Percentiles rank a stretch among this genome's conserved stretches.
These are phyloP conservation scores for Parasitella parasitica DNA, from an alignment of 371 early-diverging fungal genomes.

Conservation along the genomic window DNA sequence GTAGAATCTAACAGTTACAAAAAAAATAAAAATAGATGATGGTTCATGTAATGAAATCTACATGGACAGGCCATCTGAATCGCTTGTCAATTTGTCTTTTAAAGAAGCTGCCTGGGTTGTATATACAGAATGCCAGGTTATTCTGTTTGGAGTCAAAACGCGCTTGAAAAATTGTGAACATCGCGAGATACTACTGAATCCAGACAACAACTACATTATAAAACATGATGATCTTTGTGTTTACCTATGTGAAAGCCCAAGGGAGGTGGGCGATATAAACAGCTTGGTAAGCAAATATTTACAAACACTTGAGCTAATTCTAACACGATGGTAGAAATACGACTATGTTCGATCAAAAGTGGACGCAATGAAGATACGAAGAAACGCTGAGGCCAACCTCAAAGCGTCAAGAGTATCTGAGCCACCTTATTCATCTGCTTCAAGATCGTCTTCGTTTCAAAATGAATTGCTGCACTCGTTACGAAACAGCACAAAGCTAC, in stretches of 20 bases:
- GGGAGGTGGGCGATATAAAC: conserved; percentile 51
- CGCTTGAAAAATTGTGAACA: conserved; percentile 17
- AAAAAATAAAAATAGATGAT: too few relatives aligned
- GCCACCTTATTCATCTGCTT: neutral
- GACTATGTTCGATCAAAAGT: conserved; percentile 4
- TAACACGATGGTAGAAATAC: neutral
- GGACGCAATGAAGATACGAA: neutral
- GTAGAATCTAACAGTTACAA: too few relatives aligned
- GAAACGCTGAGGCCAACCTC: neutral
- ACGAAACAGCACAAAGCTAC: neutral
- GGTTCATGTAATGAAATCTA: conserved; percentile 75
- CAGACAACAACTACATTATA: conserved; percentile 60
- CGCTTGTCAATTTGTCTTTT: conserved; percentile 62
- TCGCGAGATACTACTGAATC: conserved; percentile 62
- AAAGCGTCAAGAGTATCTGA: neutral
- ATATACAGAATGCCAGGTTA: conserved; percentile 71
- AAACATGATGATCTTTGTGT: conserved; percentile 55
- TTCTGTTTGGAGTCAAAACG: conserved; percentile 64
- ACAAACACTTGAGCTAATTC: too few relatives aligned
- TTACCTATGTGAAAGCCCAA: conserved; percentile 64
- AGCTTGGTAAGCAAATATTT: conserved; percentile 26
- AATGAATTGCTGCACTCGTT: neutral
- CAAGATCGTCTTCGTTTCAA: conserved; percentile 3
- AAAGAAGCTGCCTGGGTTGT: conserved; percentile 59
- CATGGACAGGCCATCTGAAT: conserved; percentile 46